Conservation (phyloP, 1,284 basidiomycete genomes). For the Cronartium ribicola region DNA sequence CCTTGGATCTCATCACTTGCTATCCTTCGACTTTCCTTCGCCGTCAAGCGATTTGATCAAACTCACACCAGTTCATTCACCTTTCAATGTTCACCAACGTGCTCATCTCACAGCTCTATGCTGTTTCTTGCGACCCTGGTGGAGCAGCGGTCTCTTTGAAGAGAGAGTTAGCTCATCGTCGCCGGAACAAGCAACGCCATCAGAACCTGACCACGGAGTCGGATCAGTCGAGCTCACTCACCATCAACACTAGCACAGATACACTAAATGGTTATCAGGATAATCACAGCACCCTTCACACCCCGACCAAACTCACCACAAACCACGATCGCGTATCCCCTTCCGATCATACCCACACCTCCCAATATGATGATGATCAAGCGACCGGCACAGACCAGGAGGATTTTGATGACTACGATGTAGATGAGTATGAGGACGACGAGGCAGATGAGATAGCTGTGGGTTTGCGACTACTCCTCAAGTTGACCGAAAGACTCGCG, state of each 20-base stretch:
- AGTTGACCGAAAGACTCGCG: conserved; percentile 14
- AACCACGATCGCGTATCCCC: not conserved
- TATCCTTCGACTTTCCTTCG: too few species aligned
- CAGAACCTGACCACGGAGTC: not conserved
- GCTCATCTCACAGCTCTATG: conserved; percentile 21
- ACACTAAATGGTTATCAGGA: not conserved
- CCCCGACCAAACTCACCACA: too few species aligned
- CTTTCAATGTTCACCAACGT: not conserved
- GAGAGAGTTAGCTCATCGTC: conserved; percentile 13
- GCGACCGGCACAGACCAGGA: not conserved
- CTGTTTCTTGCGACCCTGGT: conserved; percentile 14
- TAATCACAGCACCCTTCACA: not conserved
- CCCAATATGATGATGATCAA: not conserved
- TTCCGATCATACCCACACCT: not conserved
- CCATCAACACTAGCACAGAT: not conserved
- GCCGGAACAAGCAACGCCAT: conserved; percentile 1
- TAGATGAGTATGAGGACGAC: not conserved
- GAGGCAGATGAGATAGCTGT: conserved; percentile 1
- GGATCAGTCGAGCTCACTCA: not conserved
- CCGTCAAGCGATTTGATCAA: too few species aligned
- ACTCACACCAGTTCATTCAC: too few species aligned
- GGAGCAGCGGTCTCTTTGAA: conserved; percentile 5
- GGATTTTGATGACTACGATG: not conserved
- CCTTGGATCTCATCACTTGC: too few species aligned
- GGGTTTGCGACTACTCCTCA: conserved; percentile 11